Evolutionary conservation across 192 early-diverging fungal genomes (phyloP).

Genomic region (Allomyces javanicus): DNA sequence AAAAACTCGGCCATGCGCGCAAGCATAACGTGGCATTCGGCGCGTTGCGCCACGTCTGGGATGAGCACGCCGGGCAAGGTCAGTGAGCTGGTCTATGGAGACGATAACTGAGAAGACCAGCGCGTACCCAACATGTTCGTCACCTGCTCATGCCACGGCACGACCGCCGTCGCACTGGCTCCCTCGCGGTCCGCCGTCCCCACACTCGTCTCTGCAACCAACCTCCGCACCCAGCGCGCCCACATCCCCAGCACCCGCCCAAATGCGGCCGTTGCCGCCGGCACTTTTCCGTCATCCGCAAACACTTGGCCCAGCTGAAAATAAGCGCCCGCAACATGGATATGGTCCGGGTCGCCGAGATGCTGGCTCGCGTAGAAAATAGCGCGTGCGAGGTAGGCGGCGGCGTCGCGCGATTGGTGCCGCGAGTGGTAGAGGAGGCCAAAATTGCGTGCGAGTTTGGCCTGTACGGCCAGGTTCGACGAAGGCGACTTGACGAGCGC

Average conservation of each 20-base stretch:
- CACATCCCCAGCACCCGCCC: neutral
- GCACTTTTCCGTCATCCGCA: neutral
- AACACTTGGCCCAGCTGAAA: conserved; percentile 21
- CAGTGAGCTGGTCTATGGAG: too few species aligned
- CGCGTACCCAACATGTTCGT: neutral
- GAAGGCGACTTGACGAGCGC: conserved; percentile 21
- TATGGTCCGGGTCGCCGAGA: conserved; percentile 19
- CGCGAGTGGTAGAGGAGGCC: conserved; percentile 24
- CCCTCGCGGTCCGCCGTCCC: neutral
- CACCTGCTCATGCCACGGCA: neutral
- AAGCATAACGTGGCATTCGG: neutral
- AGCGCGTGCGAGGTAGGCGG: conserved; percentile 20
- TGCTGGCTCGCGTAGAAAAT: conserved; percentile 22
- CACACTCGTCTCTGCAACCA: neutral
- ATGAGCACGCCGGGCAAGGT: neutral
- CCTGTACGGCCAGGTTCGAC: conserved; percentile 7
- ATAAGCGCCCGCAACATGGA: conserved; percentile 27
- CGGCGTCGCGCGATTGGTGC: conserved; percentile 17
- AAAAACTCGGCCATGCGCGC: neutral
- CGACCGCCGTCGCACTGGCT: neutral
- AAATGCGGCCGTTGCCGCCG: neutral
- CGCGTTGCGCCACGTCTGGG: neutral
- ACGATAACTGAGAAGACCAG: too few species aligned
- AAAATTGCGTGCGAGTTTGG: conserved; percentile 32
- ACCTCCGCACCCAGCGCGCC: neutral